Evolutionary conservation across 2,329 filamentous ascomycete species (phyloP), one percentile per base, ranked within the genome.

Genomic region (Fusarium scirpi): DNA sequence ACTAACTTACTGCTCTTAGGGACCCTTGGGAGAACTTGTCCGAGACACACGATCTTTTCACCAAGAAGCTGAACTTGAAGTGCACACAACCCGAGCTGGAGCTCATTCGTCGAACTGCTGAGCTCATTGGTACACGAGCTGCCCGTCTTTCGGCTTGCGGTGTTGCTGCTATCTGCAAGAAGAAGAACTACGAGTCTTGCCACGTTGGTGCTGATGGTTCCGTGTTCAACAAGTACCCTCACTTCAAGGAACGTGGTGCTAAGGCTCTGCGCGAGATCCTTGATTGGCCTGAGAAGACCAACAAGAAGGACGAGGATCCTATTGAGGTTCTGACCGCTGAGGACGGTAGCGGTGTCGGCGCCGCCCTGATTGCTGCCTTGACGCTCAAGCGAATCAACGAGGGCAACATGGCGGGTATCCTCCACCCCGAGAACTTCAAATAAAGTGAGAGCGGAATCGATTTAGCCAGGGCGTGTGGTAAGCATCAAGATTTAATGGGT

Each of bases 151-250:
- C 94, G 18, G 91, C 95, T 27, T 98, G 96, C 78, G 96, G 96
- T 82, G 93, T 99, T 58, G 94, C 95, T 15, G 96, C 95, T 62
- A 98, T 99, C 78, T 94, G 92, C 87, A 97, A 91, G 84, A 98
- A 98, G 90, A 98, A 98, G 88, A 88, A 89, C 73, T 95, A 94
- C 81, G 83, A 92, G 77, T 87, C 88, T 40, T 97, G 93, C 84
- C 96, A 98, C 81, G 96, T 99, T 44, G 96, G 96, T 76, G 96
- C 96, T 54, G 96, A 99, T 78, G 96, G 96, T 40, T 97, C 93
- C 20, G 95, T 99, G 58, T 99, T 99, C 85, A 98, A 97, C 87
- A 98, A 98, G 81, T 99, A 99, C 83, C 96, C 96, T 15, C 92
- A 97, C 83, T 99, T 99, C 89, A 98, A 98, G 86, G 89, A 90